phyloP scores from a whole-genome alignment of 208 protist species.

The Willaertia magna region DNA sequence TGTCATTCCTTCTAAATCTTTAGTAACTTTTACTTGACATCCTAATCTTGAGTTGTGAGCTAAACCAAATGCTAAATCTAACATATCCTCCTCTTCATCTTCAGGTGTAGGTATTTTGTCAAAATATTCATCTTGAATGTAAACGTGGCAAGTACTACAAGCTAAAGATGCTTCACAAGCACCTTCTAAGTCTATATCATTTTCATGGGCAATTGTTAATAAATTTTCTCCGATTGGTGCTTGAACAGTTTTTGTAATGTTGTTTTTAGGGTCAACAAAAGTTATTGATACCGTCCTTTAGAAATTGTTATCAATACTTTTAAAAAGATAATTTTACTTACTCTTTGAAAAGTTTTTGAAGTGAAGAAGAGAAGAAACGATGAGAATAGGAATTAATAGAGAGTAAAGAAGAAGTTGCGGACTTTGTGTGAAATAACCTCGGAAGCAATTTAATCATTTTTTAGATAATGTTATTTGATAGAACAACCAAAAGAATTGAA shows the following conservation, averaged over 20 bases:
- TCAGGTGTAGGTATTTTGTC: slow-evolving; percentile 68
- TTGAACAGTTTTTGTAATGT: background rate
- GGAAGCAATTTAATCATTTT: too few species aligned
- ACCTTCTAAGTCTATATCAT: slow-evolving; percentile 84
- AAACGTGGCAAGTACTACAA: slow-evolving; percentile 94
- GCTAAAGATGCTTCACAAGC: slow-evolving; percentile 85
- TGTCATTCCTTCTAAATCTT: slow-evolving; percentile 45
- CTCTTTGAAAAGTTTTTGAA: too few species aligned
- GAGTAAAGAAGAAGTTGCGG: too few species aligned
- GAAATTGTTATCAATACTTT: too few species aligned
- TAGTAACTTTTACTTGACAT: slow-evolving; percentile 53
- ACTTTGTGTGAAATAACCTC: too few species aligned
- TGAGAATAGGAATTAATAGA: too few species aligned
- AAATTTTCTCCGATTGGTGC: slow-evolving; percentile 58
- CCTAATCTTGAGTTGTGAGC: slow-evolving; percentile 51
- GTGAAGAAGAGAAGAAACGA: too few species aligned
- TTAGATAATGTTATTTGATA: too few species aligned
- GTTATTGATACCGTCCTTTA: background rate
- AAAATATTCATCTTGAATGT: slow-evolving; percentile 65
- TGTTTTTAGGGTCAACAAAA: background rate
- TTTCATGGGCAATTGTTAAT: slow-evolving; percentile 73
- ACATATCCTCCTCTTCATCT: slow-evolving; percentile 82
- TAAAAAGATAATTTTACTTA: too few species aligned
- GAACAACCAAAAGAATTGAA: too few species aligned
- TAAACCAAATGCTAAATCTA: slow-evolving; percentile 54